Evolutionary conservation across 345 rosid genomes (phyloP).

Genomic region (Diplotaxis tenuifolia): DNA sequence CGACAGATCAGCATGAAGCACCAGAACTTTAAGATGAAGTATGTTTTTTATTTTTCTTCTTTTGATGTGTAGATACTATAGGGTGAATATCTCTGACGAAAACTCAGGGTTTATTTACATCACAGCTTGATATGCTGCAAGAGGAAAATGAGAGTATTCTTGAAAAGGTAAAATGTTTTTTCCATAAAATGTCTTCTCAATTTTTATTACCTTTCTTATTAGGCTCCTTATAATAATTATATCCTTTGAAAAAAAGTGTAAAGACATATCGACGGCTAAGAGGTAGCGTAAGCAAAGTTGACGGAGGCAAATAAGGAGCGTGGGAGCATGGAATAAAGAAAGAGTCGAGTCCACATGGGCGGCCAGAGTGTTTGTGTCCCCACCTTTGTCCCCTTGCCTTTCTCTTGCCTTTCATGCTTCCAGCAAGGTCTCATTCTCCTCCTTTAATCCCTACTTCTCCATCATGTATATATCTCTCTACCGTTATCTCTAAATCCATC

Average conservation of each 20-base stretch:
- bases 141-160: slow-evolving; percentile 73
- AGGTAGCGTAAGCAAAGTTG: slow-evolving; percentile 33
- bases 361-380: slow-evolving; percentile 36
- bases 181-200: slow-evolving; percentile 3
- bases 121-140: slow-evolving; percentile 89
- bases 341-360: slow-evolving; percentile 41
- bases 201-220: neutral
- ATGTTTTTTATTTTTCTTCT: slow-evolving; percentile 2
- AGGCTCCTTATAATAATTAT: slow-evolving; percentile 4
- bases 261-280: slow-evolving; percentile 20
- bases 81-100: neutral
- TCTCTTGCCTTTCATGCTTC: slow-evolving; percentile 32
- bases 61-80: neutral
- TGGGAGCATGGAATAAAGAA: slow-evolving; percentile 34
- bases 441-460: slow-evolving; percentile 23
- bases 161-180: slow-evolving; percentile 50
- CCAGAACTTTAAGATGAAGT: slow-evolving; percentile 96
- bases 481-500: slow-evolving; percentile 1
- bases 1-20: slow-evolving; percentile 70
- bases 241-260: neutral
- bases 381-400: slow-evolving; percentile 44
- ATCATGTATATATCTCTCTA: slow-evolving; percentile 20
- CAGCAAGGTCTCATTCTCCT: slow-evolving; percentile 32
- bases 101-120: slow-evolving; percentile 10
- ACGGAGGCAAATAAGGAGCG: slow-evolving; percentile 36